phyloP scores from a whole-genome alignment of 2,329 filamentous ascomycete species.

The Cercospora berteroae region DNA sequence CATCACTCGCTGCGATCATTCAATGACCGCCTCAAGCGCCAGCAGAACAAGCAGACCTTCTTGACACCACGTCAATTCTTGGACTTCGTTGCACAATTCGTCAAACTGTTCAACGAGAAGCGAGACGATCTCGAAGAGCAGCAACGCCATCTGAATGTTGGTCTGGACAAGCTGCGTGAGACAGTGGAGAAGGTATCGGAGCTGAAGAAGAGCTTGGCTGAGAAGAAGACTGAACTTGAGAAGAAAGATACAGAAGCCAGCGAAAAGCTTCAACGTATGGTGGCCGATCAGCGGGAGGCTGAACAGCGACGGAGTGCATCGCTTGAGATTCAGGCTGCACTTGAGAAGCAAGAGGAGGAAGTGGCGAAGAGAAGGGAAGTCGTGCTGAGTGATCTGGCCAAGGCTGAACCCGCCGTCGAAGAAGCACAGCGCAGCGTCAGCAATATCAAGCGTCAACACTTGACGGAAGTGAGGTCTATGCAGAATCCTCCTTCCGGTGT shows the following conservation, averaged over 20 bases:
- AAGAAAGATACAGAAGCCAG: constrained; percentile 94
- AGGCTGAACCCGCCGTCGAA: constrained; percentile 86
- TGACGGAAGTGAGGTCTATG: constrained; percentile 98
- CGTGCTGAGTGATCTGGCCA: constrained; percentile 81
- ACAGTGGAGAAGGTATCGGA: constrained; percentile 97
- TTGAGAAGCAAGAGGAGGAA: constrained; percentile 86
- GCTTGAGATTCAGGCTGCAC: constrained; percentile 78
- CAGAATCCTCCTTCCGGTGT: constrained; percentile 87
- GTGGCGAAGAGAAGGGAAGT: constrained; percentile 80
- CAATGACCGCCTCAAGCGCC: constrained; percentile 82
- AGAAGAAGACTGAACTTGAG: constrained; percentile 92
- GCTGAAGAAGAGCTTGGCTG: constrained; percentile 80
- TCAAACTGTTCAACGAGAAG: constrained; percentile 96
- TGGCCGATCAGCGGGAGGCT: constrained; percentile 90
- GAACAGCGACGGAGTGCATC: constrained; percentile 87
- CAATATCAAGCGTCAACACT: constrained; percentile 96
- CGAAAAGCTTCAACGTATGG: constrained; percentile 95
- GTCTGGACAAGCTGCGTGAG: constrained; percentile 93
- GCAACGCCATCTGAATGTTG: constrained; percentile 95
- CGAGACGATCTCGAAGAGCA: constrained; percentile 97
- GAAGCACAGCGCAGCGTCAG: constrained; percentile 95
- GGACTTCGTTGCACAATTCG: constrained; percentile 96
- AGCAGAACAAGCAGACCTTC: constrained; percentile 89
- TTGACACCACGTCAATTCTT: constrained; percentile 95
- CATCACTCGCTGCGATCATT: constrained; percentile 91